Percentiles rank a stretch among this genome's conserved stretches.
Evolutionary conservation across 2,329 filamentous ascomycete species (phyloP).

Genomic region (Clonostachys byssicola): DNA sequence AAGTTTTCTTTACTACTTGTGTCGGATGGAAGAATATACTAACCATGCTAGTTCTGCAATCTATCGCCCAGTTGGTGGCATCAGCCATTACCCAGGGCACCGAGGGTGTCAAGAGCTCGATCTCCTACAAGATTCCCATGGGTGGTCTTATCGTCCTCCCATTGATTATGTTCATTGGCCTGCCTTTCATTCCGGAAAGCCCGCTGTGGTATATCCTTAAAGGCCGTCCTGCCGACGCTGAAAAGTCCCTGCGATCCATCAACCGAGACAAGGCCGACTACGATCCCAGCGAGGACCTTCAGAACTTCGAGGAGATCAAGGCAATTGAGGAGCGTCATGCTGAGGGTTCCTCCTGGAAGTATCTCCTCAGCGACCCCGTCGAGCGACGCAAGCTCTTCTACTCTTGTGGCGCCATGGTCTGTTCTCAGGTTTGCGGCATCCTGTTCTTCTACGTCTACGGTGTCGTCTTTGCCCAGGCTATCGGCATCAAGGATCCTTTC

Average conservation of each 20-base stretch:
- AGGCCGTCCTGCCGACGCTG: slow-evolving; percentile 16
- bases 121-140: slow-evolving; percentile 18
- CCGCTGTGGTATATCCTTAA: slow-evolving; percentile 23
- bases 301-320: slow-evolving; percentile 11
- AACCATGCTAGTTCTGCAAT: slow-evolving; percentile 15
- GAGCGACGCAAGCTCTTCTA: slow-evolving; percentile 37
- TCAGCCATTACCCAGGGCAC: slow-evolving; percentile 18
- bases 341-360: slow-evolving; percentile 26
- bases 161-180: slow-evolving; percentile 10
- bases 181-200: slow-evolving; percentile 16
- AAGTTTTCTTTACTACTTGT: neutral
- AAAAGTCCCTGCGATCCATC: slow-evolving; percentile 22
- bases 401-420: slow-evolving; percentile 31
- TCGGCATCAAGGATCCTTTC: slow-evolving; percentile 29
- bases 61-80: slow-evolving; percentile 19
- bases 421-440: slow-evolving; percentile 38
- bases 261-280: slow-evolving; percentile 21
- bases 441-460: slow-evolving; percentile 35
- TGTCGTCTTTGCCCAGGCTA: slow-evolving; percentile 29
- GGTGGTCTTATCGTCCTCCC: slow-evolving; percentile 16
- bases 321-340: slow-evolving; percentile 14
- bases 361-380: slow-evolving; percentile 30
- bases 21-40: neutral
- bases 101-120: slow-evolving; percentile 11
- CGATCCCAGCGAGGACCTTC: slow-evolving; percentile 11